Evolutionary conservation across 805 yeast genomes (phyloP).

Genomic region (Starmerella apicola): DNA sequence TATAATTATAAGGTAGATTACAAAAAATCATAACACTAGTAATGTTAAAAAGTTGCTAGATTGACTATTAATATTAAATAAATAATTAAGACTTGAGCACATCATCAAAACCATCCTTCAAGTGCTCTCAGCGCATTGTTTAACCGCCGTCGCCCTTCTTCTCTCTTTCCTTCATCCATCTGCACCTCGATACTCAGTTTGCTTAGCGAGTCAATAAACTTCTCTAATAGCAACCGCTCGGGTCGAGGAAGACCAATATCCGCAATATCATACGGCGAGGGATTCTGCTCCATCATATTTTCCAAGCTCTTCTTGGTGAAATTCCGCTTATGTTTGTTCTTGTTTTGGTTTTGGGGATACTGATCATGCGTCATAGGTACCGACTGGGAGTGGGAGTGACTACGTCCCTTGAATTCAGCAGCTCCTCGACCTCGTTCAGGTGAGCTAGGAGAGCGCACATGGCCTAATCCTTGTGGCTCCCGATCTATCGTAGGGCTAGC

Average conservation of each 20-base stretch:
- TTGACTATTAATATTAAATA: background rate
- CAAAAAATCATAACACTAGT: too few relatives aligned
- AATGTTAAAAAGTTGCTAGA: too few relatives aligned
- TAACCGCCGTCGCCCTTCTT: conserved; percentile 66
- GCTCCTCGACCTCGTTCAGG: too few relatives aligned
- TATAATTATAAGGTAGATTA: too few relatives aligned
- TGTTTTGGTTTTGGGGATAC: too few relatives aligned
- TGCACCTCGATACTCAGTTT: conserved; percentile 86
- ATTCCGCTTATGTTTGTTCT: too few relatives aligned
- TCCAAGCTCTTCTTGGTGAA: conserved; percentile 21
- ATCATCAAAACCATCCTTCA: conserved; percentile 53
- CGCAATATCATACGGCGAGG: conserved; percentile 43
- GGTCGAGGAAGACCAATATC: conserved; percentile 59
- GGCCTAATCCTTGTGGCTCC: too few relatives aligned
- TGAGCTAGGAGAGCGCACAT: too few relatives aligned
- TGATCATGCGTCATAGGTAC: too few relatives aligned
- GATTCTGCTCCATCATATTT: conserved; percentile 22
- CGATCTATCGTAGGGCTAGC: too few relatives aligned
- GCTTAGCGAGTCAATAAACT: conserved; percentile 73
- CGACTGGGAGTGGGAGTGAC: too few relatives aligned
- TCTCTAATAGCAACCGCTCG: conserved; percentile 70
- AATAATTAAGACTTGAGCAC: background rate
- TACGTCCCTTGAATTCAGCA: too few relatives aligned
- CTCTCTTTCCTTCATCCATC: conserved; percentile 64
- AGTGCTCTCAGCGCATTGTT: conserved; percentile 72